Evolutionary conservation across 148 eudicot species (phyloP), one percentile per base, ranked within the genome.

Genomic region (Heliamphora exappendiculata): DNA sequence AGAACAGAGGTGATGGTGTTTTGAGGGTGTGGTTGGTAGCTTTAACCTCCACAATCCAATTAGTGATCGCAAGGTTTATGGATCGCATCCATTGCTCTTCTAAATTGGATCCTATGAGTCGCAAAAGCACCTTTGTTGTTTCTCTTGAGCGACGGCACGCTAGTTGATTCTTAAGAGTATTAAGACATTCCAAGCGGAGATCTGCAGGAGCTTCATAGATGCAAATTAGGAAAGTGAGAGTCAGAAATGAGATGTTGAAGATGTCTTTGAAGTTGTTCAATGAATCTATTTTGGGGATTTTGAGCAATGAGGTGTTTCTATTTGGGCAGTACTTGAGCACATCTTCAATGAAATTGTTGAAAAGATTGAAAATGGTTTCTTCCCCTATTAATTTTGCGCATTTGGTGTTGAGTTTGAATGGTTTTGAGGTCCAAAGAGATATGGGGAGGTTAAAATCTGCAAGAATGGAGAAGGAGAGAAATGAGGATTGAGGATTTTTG

Each of bases 41-140:
- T 65, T 50, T 80, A 22, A 83, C 62, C 78, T 90, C 93, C 64
- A 58, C 76, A 65, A 88, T 90, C 98, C 98, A 93, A 75, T 90
- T 93, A 16, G 98, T 89, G 28, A 94, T 82, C 3, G 89, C 98
- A 0, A 91, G 92, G 75, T 89, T 91, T 34, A 94, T 59, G 4
- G 92, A 82, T 53, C 97, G 67, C 87, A 94, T 85, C 98, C 97
- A 91, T 34, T 86, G 91, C 70, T 94, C 95, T 80, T 94, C 97
- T 0, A 67, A 67, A 42, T 72, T 85, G 8, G 93, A 84, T 26
- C 98, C 98, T 36, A 94, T 39, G 2, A 86, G 64, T 76, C 92
- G 85, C 85, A 91, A 78, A 24, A 92, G 80, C 14, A 53, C 24
- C 83, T 84, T 87, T 5, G 88, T 85, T 0, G 74, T 78, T 22